phyloP scores from a whole-genome alignment of 2,329 filamentous ascomycete genomes.

The Alternaria postmessia region DNA sequence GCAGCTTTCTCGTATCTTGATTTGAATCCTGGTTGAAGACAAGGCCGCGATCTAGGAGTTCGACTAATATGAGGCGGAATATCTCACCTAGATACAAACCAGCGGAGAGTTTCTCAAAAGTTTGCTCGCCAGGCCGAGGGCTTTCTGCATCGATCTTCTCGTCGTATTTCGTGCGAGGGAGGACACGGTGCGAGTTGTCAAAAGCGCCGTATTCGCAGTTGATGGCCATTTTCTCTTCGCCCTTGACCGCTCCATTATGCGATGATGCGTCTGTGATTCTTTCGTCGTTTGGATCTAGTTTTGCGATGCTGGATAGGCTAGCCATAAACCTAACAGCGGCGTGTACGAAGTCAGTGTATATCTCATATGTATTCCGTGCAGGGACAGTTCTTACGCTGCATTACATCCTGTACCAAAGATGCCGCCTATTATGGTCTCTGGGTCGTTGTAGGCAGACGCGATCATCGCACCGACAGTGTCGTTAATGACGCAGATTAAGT shows the following conservation, averaged over 20 bases:
- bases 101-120: constrained; percentile 58
- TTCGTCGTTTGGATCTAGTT: constrained; percentile 59
- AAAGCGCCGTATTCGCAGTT: constrained; percentile 99
- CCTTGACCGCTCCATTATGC: not conserved
- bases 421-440: constrained; percentile 84
- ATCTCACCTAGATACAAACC: constrained; percentile 58
- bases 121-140: constrained; percentile 56
- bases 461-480: constrained; percentile 93
- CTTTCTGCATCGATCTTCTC: constrained; percentile 54
- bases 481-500: constrained; percentile 85
- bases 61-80: constrained; percentile 55
- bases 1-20: constrained; percentile 74
- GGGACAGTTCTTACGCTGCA: constrained; percentile 63
- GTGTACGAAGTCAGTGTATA: not conserved
- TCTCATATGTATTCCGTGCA: not conserved
- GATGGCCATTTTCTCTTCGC: constrained; percentile 74
- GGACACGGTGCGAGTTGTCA: constrained; percentile 89
- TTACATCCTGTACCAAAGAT: constrained; percentile 96
- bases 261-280: constrained; percentile 1
- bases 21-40: constrained; percentile 68
- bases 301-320: constrained; percentile 79
- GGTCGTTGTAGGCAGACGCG: constrained; percentile 87
- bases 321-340: constrained; percentile 73
- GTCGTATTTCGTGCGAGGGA: constrained; percentile 78
- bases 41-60: constrained; percentile 71